phyloP scores from a whole-genome alignment of 495 filamentous ascomycete genomes.

The Aspergillus conjunctus region DNA sequence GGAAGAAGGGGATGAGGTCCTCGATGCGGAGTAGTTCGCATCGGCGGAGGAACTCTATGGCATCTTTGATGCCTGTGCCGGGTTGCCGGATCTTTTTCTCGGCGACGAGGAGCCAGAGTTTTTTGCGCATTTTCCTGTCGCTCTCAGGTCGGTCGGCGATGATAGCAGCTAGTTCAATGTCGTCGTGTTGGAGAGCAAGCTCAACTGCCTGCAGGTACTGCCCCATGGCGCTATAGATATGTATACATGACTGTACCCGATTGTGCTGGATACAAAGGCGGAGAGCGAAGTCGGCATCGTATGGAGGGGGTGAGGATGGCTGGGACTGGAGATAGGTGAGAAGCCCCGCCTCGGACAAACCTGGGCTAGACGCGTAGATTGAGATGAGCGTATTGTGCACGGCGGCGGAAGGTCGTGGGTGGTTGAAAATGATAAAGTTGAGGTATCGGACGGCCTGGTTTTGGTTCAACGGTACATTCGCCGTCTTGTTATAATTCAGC shows the following conservation, averaged over 20 bases:
- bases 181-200: slow-evolving; percentile 82
- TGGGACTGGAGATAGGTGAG: slow-evolving; percentile 84
- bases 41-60: slow-evolving; percentile 89
- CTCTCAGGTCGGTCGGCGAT: slow-evolving; percentile 86
- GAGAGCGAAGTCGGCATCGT: slow-evolving; percentile 96
- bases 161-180: slow-evolving; percentile 83
- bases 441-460: slow-evolving; percentile 97
- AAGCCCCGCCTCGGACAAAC: slow-evolving; percentile 78
- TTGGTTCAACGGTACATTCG: slow-evolving; percentile 53
- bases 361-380: slow-evolving; percentile 87
- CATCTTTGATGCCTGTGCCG: slow-evolving; percentile 82
- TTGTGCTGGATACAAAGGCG: slow-evolving; percentile 92
- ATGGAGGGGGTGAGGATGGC: slow-evolving; percentile 71
- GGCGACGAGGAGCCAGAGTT: slow-evolving; percentile 91
- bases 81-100: slow-evolving; percentile 86
- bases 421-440: slow-evolving; percentile 87
- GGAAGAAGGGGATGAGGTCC: slow-evolving; percentile 97
- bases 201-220: slow-evolving; percentile 91
- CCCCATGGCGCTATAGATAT: slow-evolving; percentile 94
- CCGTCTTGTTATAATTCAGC: slow-evolving; percentile 84
- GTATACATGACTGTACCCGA: slow-evolving; percentile 88
- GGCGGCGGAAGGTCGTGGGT: slow-evolving; percentile 79
- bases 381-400: slow-evolving; percentile 97
- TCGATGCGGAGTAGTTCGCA: slow-evolving; percentile 93
- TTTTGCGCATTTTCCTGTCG: slow-evolving; percentile 81